phyloP scores from a whole-genome alignment of 2,329 filamentous ascomycete species.

The Lachnellula subtilissima region DNA sequence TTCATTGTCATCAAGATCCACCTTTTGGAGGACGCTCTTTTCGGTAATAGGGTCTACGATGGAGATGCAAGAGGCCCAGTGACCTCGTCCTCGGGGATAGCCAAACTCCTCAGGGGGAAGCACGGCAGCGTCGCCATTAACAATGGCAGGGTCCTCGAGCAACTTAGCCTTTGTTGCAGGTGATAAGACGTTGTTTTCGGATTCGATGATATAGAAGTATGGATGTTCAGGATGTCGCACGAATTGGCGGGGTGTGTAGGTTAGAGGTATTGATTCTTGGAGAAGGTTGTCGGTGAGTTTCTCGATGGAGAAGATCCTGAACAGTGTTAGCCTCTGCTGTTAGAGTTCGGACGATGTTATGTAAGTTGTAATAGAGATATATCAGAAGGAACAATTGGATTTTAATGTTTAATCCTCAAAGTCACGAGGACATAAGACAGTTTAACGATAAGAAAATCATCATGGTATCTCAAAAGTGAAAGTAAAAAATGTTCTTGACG shows the following conservation, averaged over 20 bases:
- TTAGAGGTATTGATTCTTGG: conserved; percentile 78
- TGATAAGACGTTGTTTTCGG: conserved; percentile 87
- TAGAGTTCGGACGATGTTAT: conserved; percentile 14
- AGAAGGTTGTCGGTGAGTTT: conserved; percentile 80
- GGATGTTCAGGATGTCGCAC: conserved; percentile 82
- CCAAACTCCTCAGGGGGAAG: conserved; percentile 82
- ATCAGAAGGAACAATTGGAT: conserved; percentile 99
- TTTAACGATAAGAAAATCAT: conserved; percentile 42
- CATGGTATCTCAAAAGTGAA: conserved; percentile 28
- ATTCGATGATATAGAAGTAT: conserved; percentile 89
- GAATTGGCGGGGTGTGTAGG: conserved; percentile 86
- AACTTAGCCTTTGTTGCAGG: conserved; percentile 72
- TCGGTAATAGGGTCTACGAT: conserved; percentile 77
- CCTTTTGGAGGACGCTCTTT: conserved; percentile 68
- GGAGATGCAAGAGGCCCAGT: conserved; percentile 95
- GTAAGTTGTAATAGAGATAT: conserved; percentile 28
- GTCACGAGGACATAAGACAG: conserved; percentile 32
- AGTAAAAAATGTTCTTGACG: conserved; percentile 34
- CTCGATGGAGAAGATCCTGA: conserved; percentile 84
- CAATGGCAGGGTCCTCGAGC: conserved; percentile 63
- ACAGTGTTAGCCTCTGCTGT: conserved; percentile 33
- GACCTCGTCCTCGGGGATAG: conserved; percentile 73
- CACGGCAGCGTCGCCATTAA: conserved; percentile 67
- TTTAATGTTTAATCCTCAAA: conserved; percentile 52
- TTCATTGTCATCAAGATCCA: conserved; percentile 86